phyloP scores from a whole-genome alignment of 148 eudicot species.

The Vaccinium macrocarpon region DNA sequence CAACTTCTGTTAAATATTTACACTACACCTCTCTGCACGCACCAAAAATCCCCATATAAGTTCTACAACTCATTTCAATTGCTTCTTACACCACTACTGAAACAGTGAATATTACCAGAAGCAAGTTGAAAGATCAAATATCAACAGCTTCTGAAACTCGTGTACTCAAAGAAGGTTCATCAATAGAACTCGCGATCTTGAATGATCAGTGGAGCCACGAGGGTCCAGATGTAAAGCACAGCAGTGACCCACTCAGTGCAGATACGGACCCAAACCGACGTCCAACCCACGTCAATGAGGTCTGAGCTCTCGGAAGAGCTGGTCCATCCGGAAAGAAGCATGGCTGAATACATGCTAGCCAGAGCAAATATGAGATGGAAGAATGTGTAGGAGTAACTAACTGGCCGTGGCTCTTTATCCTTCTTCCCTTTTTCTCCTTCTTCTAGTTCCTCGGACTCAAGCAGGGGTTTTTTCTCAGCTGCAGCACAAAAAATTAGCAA shows the following conservation, averaged over 20 bases:
- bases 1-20: background rate
- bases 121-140: background rate
- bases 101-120: background rate
- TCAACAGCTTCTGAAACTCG: background rate
- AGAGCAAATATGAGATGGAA: conserved; percentile 93
- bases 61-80: background rate
- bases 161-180: background rate
- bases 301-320: conserved; percentile 72
- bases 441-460: conserved; percentile 69
- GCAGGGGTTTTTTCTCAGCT: conserved; percentile 66
- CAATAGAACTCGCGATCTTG: conserved; percentile 82
- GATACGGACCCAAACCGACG: conserved; percentile 95
- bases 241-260: conserved; percentile 93
- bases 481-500: conserved; percentile 12
- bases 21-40: background rate
- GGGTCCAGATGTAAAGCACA: conserved; percentile 85
- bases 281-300: conserved; percentile 92
- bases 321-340: conserved; percentile 98
- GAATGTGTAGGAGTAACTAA: conserved; percentile 85
- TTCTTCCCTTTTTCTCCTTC: conserved; percentile 50
- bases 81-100: background rate
- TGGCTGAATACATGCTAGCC: conserved; percentile 97
- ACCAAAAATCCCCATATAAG: background rate
- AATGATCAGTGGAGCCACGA: conserved; percentile 73
- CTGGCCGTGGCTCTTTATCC: conserved; percentile 61